Evolutionary conservation across 164 flowering plant species (phyloP).

Genomic region (Platanus orientalis): DNA sequence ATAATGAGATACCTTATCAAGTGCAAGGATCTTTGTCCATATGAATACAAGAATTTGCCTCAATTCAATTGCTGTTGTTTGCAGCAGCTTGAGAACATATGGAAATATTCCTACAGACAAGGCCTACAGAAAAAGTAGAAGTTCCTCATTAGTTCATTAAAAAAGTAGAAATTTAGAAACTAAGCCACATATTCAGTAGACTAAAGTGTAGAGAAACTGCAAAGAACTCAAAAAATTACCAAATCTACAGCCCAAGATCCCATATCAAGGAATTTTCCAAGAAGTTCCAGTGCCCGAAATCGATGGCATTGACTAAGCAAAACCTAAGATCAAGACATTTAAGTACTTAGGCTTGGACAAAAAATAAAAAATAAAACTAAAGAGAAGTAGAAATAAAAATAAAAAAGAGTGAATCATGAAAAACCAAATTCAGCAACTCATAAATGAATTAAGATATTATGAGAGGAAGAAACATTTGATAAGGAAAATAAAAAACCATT

Average conservation of each 20-base stretch:
- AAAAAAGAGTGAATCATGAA: not conserved
- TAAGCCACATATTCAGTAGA: not conserved
- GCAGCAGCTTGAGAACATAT: conserved; percentile 85
- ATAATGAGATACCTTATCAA: conserved; percentile 70
- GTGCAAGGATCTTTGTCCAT: conserved; percentile 97
- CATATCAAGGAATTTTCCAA: conserved; percentile 95
- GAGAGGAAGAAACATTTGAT: too few species aligned
- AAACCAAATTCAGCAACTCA: too few species aligned
- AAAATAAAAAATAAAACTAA: not conserved
- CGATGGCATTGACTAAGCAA: conserved; percentile 95
- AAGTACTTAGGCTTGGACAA: not conserved
- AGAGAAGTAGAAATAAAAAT: not conserved
- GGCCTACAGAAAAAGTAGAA: conserved; percentile 48
- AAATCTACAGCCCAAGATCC: conserved; percentile 99
- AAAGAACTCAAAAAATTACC: conserved; percentile 36
- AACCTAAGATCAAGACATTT: conserved; percentile 41
- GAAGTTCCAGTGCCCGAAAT: conserved; percentile 90
- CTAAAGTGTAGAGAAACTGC: not conserved
- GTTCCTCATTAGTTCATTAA: not conserved
- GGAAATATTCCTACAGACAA: conserved; percentile 98
- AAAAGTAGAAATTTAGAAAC: not conserved
- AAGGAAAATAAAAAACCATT: too few species aligned
- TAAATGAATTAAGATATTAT: too few species aligned
- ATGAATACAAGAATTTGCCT: conserved; percentile 96
- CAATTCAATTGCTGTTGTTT: conserved; percentile 83